Base-by-base conservation (phyloP, 768 basidiomycete species). In the Termitomyces sp. region DNA sequence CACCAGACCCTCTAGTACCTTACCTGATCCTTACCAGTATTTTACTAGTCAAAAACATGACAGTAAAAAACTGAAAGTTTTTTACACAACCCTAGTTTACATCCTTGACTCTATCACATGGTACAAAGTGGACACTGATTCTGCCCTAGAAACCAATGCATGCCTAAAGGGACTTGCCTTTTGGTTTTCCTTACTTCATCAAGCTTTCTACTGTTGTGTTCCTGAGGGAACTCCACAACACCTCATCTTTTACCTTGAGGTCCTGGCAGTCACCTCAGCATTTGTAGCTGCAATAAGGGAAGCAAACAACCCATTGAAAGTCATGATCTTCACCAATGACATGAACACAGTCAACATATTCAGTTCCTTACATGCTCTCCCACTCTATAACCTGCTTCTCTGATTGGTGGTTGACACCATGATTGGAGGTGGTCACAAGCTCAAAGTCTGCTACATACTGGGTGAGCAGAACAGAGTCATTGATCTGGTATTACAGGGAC, bases 161-260 rank as follows among this genome's bases (percentile, higher is more conserved):
- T 74, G 63, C 0, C 44, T 58, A 0, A 0, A 9, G 0, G 71
- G 63, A 0, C 7, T 73, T 2, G 72, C 61, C 0, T 65, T 71
- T n/a, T 73, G 65, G 58, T 64, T 59, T 12, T 64, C 66, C 0
- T 17, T 23, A 0, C 4, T 44, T 0, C 40, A 34, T 10, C 4
- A 54, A 1, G 69, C 53, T 3, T 68, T 62, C 38, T 63, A 66
- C 35, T 42, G 54, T 5, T 11, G 38, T 2, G 42, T 53, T 7
- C 63, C 57, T 5, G 10, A 34, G 4, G 40, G 53, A 23, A 47
- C 52, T 0, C 51, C 54, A 4, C 29, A 29, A 7, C 29, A 29
- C 7, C 29, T 29, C 11, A 72, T 71, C 21, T 70, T 70, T 52
- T 68, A 53, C 29, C 60, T 62, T 16, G 67, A 72, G 53, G 67